Evolutionary conservation across 352 stramenopile genomes (phyloP), one percentile per base, ranked within the genome.

Genomic region (Elongisporangium prolatum): DNA sequence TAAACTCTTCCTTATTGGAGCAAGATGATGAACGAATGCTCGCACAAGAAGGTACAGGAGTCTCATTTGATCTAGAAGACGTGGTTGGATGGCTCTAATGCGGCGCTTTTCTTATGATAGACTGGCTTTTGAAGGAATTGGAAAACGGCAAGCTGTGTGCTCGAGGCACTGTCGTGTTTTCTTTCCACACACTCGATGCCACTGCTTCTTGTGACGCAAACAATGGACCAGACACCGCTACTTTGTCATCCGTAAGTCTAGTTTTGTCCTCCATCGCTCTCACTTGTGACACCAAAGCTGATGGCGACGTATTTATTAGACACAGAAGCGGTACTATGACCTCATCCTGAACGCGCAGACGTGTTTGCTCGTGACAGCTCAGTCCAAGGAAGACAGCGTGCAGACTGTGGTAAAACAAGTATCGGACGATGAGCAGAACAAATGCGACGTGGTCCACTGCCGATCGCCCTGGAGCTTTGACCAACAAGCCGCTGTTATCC

Each of bases 111-210:
- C 21, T 0, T 59, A 47, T 17, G 48, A 21, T 54, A 95, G 85
- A 77, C 8, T 95, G 86, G 86, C 65, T 93, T 18, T 65, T 62
- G 44, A 87, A 85, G 52, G 86, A 93, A 52, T 52, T 95, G 13
- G 83, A 92, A 16, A 86, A 95, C 40, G 86, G 81, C n/a, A 87
- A 90, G 56, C 51, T 95, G 5, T 92, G 83, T 56, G 80, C 81
- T 49, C 75, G 77, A 48, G 80, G 84, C 18, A 90, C 80, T 0
- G 71, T 83, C 6, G 69, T 95, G 18, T 63, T 93, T 28, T 72
- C 66, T 40, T 79, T 75, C 6, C 63, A 89, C 48, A 63, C 72
- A 21, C 52, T 89, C 22, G 60, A 55, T 21, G 14, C 40, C 3
- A 11, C 0, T 25, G 6, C 21, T 55, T 47, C 20, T 56, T 52